Evolutionary conservation across 1,284 basidiomycete species (phyloP).

Genomic region (Trametes hirsuta): DNA sequence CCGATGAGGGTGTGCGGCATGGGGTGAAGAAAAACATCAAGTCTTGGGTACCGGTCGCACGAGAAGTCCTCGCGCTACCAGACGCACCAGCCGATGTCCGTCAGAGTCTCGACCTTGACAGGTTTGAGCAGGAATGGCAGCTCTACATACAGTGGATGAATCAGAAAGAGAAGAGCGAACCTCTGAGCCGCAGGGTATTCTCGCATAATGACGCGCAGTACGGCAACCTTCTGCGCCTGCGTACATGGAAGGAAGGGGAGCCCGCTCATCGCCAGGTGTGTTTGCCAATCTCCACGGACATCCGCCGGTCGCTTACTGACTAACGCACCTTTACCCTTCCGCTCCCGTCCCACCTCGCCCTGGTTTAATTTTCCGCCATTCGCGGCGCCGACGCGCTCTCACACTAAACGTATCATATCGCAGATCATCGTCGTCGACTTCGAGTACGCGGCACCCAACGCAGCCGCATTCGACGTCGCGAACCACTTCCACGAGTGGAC

Average conservation of each 20-base stretch:
- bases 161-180: conserved; percentile 57
- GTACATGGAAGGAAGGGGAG: conserved; percentile 52
- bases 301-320: conserved; percentile 12
- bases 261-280: conserved; percentile 72
- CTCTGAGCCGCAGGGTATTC: conserved; percentile 70
- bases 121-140: conserved; percentile 67
- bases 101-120: conserved; percentile 59
- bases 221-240: conserved; percentile 86
- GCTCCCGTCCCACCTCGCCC: background rate
- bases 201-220: conserved; percentile 94
- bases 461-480: conserved; percentile 90
- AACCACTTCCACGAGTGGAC: conserved; percentile 98
- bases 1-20: conserved; percentile 58
- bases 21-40: conserved; percentile 63
- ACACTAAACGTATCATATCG: conserved; percentile 8
- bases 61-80: conserved; percentile 63
- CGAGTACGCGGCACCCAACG: conserved; percentile 90
- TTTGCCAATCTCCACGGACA: conserved; percentile 4
- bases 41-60: conserved; percentile 67
- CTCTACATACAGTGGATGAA: conserved; percentile 72
- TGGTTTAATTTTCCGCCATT: background rate
- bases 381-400: background rate
- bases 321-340: background rate
- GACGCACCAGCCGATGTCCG: conserved; percentile 46
- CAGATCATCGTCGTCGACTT: conserved; percentile 95